Evolutionary conservation across 129 eudicot species (phyloP), one percentile per base, ranked within the genome.

Genomic region (Tanacetum coccineum): DNA sequence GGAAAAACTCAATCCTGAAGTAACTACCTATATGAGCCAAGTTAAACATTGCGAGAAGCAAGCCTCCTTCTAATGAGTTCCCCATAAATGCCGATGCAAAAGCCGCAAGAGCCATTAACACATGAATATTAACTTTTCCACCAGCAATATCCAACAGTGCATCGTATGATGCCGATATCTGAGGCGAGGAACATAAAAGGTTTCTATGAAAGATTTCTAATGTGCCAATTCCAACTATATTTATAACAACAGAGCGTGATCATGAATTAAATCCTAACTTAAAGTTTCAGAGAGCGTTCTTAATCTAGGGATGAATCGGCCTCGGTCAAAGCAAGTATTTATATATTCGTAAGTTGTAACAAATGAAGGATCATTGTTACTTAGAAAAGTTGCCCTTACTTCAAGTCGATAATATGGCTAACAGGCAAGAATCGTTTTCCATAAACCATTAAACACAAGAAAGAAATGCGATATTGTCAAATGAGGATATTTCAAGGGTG

Each of bases 51-150:
- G 95, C 92, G 30, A 93, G 87, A 76, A 93, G 96, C 85, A 93
- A 68, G 67, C 99, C 99, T 49, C 99, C 99, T 84, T 93, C 99
- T 55, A 93, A 58, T 17, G 89, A 46, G 49, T 93, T 93, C 83
- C 99, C 96, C 99, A 93, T 89, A 69, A 93, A 93, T 40, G 87
- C 87, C 14, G 99, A 88, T 65, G 99, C 99, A 77, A 93, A 93
- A 73, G 95, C 96, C 20, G 99, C 99, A 74, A 89, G 91, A 59
- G 99, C 96, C 99, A 93, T 93, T 65, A 93, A 87, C 25, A 93
- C 99, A 71, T 93, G 99, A 79, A 93, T 93, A 70, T 93, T 93
- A n/a, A 93, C 87, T 74, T 81, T 93, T 46, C 99, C 99, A 52
- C 95, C 99, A 20, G 78, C 59, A 42, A 93, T 78, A 69, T 93